phyloP scores from a whole-genome alignment of 83 land plant genomes.

The Diphasiastrum complanatum region DNA sequence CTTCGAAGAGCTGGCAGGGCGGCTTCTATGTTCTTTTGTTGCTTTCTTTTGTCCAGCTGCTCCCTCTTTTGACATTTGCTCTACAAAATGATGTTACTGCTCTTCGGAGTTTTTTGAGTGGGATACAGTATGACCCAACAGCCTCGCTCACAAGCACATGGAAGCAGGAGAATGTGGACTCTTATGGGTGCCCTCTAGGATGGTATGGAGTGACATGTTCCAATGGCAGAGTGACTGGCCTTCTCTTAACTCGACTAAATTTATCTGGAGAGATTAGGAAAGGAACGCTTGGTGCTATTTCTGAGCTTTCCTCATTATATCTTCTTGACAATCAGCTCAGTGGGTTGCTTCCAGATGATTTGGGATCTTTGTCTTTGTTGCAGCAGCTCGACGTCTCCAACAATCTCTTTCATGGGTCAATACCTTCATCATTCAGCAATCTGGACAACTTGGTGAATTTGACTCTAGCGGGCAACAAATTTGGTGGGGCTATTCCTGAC shows the following conservation, averaged over 20 bases:
- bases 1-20: too few species aligned
- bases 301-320: slow-evolving; percentile 10
- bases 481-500: slow-evolving; percentile 19
- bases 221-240: slow-evolving; percentile 1
- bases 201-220: slow-evolving; percentile 9
- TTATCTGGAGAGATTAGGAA: not conserved
- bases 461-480: slow-evolving; percentile 22
- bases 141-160: slow-evolving; percentile 1
- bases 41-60: not conserved
- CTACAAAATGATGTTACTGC: not conserved
- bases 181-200: slow-evolving; percentile 5
- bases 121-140: slow-evolving; percentile 8
- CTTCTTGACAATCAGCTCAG: slow-evolving; percentile 16
- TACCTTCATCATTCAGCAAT: not conserved
- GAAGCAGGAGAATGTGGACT: not conserved
- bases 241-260: not conserved
- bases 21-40: not conserved
- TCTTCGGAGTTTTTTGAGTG: slow-evolving; percentile 2
- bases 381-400: slow-evolving; percentile 17
- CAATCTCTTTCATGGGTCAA: slow-evolving; percentile 1
- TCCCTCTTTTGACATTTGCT: not conserved
- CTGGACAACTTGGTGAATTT: slow-evolving; percentile 18
- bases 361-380: slow-evolving; percentile 18
- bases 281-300: not conserved
- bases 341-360: slow-evolving; percentile 26